These are phyloP conservation scores for Megacollybia marginata DNA, from an alignment of 768 basidiomycete species.

Conservation along the genomic window DNA sequence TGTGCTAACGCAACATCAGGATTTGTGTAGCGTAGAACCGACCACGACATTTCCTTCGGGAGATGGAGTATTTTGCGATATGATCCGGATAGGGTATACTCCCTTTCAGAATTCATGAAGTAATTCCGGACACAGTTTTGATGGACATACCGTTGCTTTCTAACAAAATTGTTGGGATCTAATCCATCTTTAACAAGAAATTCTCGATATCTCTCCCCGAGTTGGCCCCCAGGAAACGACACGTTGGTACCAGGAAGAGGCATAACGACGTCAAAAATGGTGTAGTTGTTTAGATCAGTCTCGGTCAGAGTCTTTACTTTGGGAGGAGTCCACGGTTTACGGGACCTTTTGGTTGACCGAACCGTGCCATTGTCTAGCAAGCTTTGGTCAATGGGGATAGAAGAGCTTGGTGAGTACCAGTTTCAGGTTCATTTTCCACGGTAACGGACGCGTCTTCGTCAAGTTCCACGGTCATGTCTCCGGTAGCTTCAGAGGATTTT, in stretches of 20 bases:
- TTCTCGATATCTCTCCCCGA: conserved; percentile 82
- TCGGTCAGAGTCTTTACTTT: conserved; percentile 73
- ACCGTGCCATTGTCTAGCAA: conserved; percentile 13
- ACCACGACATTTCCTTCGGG: conserved; percentile 79
- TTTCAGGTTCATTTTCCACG: conserved; percentile 26
- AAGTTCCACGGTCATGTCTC: conserved; percentile 1
- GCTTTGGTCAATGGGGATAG: conserved; percentile 4
- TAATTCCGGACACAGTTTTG: conserved; percentile 1
- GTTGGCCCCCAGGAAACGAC: conserved; percentile 78
- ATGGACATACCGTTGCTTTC: conserved; percentile 71
- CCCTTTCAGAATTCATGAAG: conserved; percentile 36
- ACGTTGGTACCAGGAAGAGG: conserved; percentile 96
- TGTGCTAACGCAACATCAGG: conserved; percentile 89
- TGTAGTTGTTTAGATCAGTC: conserved; percentile 72
- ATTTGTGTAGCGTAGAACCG: conserved; percentile 81
- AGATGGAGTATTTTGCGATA: conserved; percentile 89
- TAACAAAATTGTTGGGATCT: conserved; percentile 81
- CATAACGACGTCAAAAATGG: conserved; percentile 94
- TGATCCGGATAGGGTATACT: conserved; percentile 87
- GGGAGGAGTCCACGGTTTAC: conserved; percentile 57
- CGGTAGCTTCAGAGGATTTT: conserved; percentile 7
- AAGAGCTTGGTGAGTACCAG: conserved; percentile 3
- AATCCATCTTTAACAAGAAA: conserved; percentile 82
- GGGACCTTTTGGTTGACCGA: conserved; percentile 25
- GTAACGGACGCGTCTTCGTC: conserved; percentile 23